A percentile compares a stretch with the other conserved stretches of the same genome.
phyloP scores from a whole-genome alignment of 1,284 basidiomycete genomes.

The Leccinum pseudoinsigne region DNA sequence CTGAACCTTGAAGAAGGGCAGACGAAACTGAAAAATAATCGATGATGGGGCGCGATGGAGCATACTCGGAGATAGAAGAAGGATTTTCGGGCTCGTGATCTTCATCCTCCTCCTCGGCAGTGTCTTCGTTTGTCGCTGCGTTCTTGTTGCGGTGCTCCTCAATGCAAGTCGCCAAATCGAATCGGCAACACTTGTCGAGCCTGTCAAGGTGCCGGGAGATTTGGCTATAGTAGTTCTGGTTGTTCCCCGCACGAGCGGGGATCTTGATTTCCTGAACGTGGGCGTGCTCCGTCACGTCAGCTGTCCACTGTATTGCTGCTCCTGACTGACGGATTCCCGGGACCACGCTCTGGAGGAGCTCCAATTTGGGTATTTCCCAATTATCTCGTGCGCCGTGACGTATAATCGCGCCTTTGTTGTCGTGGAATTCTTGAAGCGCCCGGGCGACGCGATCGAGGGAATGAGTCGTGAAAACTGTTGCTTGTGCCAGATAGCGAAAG shows the following conservation, averaged over 20 bases:
- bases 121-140: neutral
- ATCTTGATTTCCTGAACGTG: neutral
- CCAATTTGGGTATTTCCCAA: neutral
- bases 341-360: neutral
- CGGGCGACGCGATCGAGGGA: neutral
- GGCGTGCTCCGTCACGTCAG: neutral
- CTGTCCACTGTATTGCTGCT: neutral
- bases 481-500: neutral
- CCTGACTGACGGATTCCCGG: neutral
- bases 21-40: neutral
- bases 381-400: neutral
- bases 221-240: neutral
- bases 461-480: neutral
- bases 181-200: neutral
- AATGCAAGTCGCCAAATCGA: neutral
- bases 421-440: neutral
- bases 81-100: neutral
- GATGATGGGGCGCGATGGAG: neutral
- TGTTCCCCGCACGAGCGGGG: neutral
- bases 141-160: neutral
- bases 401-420: neutral
- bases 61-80: neutral
- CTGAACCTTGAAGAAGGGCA: neutral
- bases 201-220: neutral
- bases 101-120: neutral